Percentiles rank a stretch among this genome's conserved stretches.
Conservation (phyloP, 768 basidiomycete species). For the Tricholoma sp. region DNA sequence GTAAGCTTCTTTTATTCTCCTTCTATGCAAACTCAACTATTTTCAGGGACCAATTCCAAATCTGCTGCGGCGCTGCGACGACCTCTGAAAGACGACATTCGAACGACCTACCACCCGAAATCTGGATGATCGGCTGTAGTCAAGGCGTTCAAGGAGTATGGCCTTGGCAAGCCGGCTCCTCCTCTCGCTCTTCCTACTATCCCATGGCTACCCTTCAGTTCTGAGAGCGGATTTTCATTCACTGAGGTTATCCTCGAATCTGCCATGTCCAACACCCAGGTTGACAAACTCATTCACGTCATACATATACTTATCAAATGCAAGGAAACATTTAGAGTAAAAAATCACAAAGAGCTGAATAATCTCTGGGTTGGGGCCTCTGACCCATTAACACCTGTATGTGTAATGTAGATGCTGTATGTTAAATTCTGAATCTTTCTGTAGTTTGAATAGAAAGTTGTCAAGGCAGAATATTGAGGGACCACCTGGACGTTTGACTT, state of each 20-base stretch:
- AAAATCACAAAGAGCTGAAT: not conserved
- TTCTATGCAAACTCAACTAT: not conserved
- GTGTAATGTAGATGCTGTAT: not conserved
- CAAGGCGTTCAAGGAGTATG: not conserved
- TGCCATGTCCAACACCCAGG: not conserved
- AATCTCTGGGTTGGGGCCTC: not conserved
- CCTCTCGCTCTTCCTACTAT: not conserved
- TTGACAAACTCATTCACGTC: not conserved
- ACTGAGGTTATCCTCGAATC: not conserved
- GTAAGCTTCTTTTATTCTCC: not conserved
- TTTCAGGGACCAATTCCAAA: not conserved
- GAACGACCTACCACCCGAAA: not conserved
- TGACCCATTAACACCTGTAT: not conserved
- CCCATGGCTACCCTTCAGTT: slow-evolving; percentile 1
- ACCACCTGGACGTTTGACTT: not conserved
- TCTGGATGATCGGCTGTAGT: not conserved
- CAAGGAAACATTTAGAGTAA: not conserved
- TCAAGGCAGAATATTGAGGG: not conserved
- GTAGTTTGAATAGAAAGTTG: not conserved
- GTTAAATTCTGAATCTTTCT: not conserved
- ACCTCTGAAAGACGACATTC: not conserved
- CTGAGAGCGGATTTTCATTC: not conserved
- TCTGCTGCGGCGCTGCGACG: not conserved
- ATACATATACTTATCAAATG: not conserved
- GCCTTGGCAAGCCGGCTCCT: not conserved